Percentiles rank a stretch among this genome's conserved stretches.
phyloP scores from a whole-genome alignment of 805 yeast species.

The Hanseniaspora singularis region DNA sequence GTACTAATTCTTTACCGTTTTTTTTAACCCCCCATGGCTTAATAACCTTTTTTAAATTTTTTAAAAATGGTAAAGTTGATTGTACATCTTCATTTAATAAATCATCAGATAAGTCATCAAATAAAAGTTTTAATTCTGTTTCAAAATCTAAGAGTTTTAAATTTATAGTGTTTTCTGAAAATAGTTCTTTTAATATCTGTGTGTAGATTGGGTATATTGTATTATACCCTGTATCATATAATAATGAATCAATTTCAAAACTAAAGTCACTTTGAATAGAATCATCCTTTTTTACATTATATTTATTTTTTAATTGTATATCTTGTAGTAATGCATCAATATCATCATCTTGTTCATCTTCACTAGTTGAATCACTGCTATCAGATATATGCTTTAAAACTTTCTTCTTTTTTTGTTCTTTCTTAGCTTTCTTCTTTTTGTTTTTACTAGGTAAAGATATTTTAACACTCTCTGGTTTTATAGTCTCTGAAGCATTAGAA shows the following conservation, averaged over 20 bases:
- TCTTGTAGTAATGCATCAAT: constrained; percentile 7
- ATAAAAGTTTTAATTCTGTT: constrained; percentile 53
- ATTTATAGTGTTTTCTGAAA: constrained; percentile 23
- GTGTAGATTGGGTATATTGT: not conserved
- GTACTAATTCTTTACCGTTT: constrained; percentile 53
- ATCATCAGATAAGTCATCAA: constrained; percentile 58
- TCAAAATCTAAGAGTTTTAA: constrained; percentile 49
- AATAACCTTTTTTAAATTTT: constrained; percentile 38
- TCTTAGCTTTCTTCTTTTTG: constrained; percentile 13
- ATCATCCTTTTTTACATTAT: constrained; percentile 21
- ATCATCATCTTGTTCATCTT: constrained; percentile 17
- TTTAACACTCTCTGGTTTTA: not conserved
- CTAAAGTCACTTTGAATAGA: constrained; percentile 31
- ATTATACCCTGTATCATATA: constrained; percentile 10
- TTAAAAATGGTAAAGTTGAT: constrained; percentile 48
- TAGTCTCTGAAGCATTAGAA: not conserved
- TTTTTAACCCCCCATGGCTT: constrained; percentile 55
- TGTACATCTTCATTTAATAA: constrained; percentile 65
- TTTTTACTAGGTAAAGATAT: not conserved
- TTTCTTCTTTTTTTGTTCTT: constrained; percentile 12
- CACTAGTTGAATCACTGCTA: constrained; percentile 21
- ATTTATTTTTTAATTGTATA: constrained; percentile 9
- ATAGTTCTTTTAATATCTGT: constrained; percentile 18
- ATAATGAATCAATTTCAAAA: not conserved
- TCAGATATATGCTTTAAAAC: constrained; percentile 17